Evolutionary conservation across 805 yeast genomes (phyloP).

Genomic region (Lipomyces sp.): DNA sequence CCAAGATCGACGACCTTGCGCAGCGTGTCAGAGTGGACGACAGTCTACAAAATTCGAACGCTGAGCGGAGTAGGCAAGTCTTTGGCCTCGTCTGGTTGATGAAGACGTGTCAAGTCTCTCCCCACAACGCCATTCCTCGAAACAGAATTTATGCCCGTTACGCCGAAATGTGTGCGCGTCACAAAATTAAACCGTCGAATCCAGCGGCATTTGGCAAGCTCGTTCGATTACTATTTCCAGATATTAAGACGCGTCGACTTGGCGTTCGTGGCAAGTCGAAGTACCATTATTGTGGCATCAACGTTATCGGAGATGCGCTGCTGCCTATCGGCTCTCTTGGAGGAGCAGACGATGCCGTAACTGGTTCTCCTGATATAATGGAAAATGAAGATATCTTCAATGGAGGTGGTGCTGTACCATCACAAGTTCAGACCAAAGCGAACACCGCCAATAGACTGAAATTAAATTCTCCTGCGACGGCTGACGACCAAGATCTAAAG

Average conservation of each 20-base stretch:
- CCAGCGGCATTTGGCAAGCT: conserved; percentile 79
- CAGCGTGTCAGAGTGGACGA: conserved; percentile 30
- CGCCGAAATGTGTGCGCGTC: conserved; percentile 53
- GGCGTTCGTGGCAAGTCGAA: conserved; percentile 81
- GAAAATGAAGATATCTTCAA: no score
- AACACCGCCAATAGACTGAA: no score
- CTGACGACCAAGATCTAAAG: no score
- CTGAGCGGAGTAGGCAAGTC: conserved; percentile 50
- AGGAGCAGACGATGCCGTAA: neutral
- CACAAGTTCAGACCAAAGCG: no score
- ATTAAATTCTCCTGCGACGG: no score
- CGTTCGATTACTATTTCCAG: conserved; percentile 62
- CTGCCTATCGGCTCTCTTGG: conserved; percentile 6
- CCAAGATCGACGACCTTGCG: conserved; percentile 31
- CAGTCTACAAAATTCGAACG: conserved; percentile 19
- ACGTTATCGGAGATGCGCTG: conserved; percentile 40
- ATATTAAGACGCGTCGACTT: conserved; percentile 67
- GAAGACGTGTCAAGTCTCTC: conserved; percentile 54
- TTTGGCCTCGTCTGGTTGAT: conserved; percentile 81
- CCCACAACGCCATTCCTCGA: conserved; percentile 58
- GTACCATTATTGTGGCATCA: conserved; percentile 82
- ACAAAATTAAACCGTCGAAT: conserved; percentile 55
- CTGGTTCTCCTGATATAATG: neutral
- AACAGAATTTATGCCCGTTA: conserved; percentile 67
- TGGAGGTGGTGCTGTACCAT: no score